Percentiles rank a stretch among this genome's conserved stretches.
Conservation (phyloP, 1,139 yeast species). For the Suhomyces coccinellae region DNA sequence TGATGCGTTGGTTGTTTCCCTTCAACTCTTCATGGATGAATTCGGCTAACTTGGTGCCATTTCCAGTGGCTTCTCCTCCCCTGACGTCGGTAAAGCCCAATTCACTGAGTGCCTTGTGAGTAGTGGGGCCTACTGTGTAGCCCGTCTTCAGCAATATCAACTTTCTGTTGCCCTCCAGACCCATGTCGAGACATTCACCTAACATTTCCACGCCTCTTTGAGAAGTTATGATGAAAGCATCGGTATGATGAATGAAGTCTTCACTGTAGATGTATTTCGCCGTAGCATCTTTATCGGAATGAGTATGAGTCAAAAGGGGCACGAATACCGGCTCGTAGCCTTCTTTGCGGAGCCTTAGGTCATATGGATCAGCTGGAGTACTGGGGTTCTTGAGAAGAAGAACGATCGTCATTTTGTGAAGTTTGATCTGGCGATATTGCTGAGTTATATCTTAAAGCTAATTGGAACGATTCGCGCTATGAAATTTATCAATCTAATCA, state of each 20-base stretch:
- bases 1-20: conserved; percentile 33
- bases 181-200: conserved; percentile 39
- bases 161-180: conserved; percentile 18
- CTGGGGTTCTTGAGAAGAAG: conserved; percentile 68
- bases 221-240: conserved; percentile 76
- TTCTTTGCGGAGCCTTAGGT: conserved; percentile 33
- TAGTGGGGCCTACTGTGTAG: conserved; percentile 93
- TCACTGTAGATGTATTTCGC: conserved; percentile 40
- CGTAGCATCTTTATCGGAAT: conserved; percentile 48
- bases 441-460: no score
- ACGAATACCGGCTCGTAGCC: conserved; percentile 53
- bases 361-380: conserved; percentile 65
- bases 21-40: conserved; percentile 50
- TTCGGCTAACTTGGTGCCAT: conserved; percentile 70
- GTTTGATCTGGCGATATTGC: no score
- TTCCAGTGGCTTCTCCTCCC: conserved; percentile 81
- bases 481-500: neutral
- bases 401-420: conserved; percentile 8
- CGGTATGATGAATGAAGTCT: conserved; percentile 40
- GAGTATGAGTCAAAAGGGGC: conserved; percentile 68
- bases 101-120: conserved; percentile 56
- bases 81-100: conserved; percentile 68
- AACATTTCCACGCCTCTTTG: conserved; percentile 90
- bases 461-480: neutral
- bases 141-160: conserved; percentile 51